Percentiles rank a stretch among this genome's conserved stretches.
Conservation (phyloP, 2,329 filamentous ascomycete species). For the Purpureocillium takamizusanense region DNA sequence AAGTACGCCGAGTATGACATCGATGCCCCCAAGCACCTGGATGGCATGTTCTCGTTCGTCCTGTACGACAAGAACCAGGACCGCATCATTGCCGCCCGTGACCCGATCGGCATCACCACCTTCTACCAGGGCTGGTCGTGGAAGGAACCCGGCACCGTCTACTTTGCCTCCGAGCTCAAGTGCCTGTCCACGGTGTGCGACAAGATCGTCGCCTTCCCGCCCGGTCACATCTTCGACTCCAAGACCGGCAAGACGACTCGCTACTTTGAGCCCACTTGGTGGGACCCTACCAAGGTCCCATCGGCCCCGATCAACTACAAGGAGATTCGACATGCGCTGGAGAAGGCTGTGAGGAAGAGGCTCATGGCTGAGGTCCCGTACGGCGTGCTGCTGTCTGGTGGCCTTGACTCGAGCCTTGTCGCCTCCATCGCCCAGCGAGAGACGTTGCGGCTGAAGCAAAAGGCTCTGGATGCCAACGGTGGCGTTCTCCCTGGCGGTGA, state of each 20-base stretch:
- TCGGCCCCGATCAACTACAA: constrained; percentile 76
- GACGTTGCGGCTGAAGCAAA: constrained; percentile 66
- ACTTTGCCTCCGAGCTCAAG: constrained; percentile 97
- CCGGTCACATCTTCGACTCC: constrained; percentile 93
- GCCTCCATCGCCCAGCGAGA: constrained; percentile 94
- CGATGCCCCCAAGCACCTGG: constrained; percentile 85
- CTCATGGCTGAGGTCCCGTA: constrained; percentile 99
- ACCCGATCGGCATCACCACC: constrained; percentile 94
- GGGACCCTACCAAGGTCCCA: constrained; percentile 73
- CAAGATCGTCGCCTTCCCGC: constrained; percentile 88
- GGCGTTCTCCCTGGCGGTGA: constrained; percentile 36
- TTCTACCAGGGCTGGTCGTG: constrained; percentile 94
- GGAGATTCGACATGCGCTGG: constrained; percentile 69
- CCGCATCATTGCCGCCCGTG: constrained; percentile 85
- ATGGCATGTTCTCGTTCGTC: constrained; percentile 99
- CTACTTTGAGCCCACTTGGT: constrained; percentile 91
- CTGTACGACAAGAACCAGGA: constrained; percentile 93
- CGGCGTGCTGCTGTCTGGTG: constrained; percentile 89
- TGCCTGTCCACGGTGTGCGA: constrained; percentile 89
- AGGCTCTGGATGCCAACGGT: constrained; percentile 41
- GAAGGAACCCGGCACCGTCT: constrained; percentile 72
- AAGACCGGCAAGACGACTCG: constrained; percentile 74
- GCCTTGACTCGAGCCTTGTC: constrained; percentile 89
- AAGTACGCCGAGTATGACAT: constrained; percentile 89
- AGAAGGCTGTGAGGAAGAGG: constrained; percentile 88